Base-by-base conservation (phyloP, 768 basidiomycete species). In the Paxillus rubicundulus region DNA sequence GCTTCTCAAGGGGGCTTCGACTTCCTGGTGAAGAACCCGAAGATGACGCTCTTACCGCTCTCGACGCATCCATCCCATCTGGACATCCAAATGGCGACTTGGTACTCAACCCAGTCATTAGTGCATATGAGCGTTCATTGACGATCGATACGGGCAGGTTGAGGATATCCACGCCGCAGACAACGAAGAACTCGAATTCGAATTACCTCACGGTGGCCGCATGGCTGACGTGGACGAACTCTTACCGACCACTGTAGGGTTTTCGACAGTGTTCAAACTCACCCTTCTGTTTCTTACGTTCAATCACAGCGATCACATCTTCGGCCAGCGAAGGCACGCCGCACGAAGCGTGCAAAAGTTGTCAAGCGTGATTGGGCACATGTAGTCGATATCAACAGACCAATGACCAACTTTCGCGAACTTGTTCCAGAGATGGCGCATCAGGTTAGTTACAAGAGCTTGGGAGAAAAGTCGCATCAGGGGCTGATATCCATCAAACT, bases 321-420 rank as follows among this genome's bases (percentile, higher is more conserved):
- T 20, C 82, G 77, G 45, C 82, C 86, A 16, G 64, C 76, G 36
- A 75, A 76, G 47, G 55, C 78, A 2, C 74, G 74, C 34, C 73
- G 73, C 41, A 55, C 68, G 16, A 77, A 74, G 58, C 75, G 77
- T 28, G 59, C 74, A 2, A 75, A 79, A 43, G 63, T 82, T 4
- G 82, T 83, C 52, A 95, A 95, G 71, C 88, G 90, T 44, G 93
- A 98, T 57, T 99, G 97, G 97, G 97, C 97, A 2, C 97, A 98
- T 75, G 89, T 92, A 24, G 91, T 98, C 27, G 91, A 98, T 62
- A 84, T 98, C 54, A 92, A 92, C 62, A 87, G 87, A 55, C 89
- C 92, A 18, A 84, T 97, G 67, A 74, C 76, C 13, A 96, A 98
- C 65, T 96, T 96, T 66, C 82, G 81, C 48, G 87, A 96, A 66